A percentile compares a stretch with the other conserved stretches of the same genome.
These are phyloP conservation scores for Mrakia frigida DNA, from an alignment of 768 basidiomycete genomes.

Conservation along the genomic window DNA sequence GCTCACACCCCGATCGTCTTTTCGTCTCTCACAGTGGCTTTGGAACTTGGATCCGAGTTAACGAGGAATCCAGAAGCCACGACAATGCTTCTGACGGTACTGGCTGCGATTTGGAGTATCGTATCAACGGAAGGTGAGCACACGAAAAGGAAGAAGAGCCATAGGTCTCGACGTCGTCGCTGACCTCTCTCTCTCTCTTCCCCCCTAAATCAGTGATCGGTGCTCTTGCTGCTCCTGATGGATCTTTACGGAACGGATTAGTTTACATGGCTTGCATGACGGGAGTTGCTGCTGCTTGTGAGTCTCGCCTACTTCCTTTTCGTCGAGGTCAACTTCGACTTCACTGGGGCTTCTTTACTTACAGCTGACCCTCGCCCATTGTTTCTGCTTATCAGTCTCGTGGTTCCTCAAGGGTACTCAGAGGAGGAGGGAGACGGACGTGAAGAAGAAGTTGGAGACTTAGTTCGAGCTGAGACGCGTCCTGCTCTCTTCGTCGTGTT, in stretches of 20 bases:
- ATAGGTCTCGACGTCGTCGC: neutral
- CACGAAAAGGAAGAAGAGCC: too few relatives aligned
- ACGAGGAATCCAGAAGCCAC: slow-evolving; percentile 1
- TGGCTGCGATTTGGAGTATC: neutral
- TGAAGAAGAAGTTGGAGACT: neutral
- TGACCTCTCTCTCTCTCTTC: neutral
- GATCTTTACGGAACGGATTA: neutral
- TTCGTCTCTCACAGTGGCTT: neutral
- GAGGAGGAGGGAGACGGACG: slow-evolving; percentile 4
- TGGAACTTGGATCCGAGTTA: neutral
- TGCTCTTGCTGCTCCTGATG: neutral
- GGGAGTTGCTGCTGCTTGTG: neutral
- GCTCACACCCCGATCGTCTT: neutral
- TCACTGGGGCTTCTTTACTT: neutral
- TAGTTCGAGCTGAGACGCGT: too few relatives aligned
- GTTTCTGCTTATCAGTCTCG: neutral
- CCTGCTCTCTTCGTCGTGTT: too few relatives aligned
- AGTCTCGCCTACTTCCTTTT: neutral
- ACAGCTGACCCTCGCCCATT: too few relatives aligned
- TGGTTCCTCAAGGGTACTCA: slow-evolving; percentile 1
- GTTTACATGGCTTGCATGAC: neutral
- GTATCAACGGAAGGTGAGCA: neutral
- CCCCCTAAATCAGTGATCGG: neutral
- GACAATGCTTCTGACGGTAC: neutral
- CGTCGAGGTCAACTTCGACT: neutral